These are phyloP conservation scores for Thamnidium elegans DNA, from an alignment of 192 early-diverging fungal species.

Conservation along the genomic window DNA sequence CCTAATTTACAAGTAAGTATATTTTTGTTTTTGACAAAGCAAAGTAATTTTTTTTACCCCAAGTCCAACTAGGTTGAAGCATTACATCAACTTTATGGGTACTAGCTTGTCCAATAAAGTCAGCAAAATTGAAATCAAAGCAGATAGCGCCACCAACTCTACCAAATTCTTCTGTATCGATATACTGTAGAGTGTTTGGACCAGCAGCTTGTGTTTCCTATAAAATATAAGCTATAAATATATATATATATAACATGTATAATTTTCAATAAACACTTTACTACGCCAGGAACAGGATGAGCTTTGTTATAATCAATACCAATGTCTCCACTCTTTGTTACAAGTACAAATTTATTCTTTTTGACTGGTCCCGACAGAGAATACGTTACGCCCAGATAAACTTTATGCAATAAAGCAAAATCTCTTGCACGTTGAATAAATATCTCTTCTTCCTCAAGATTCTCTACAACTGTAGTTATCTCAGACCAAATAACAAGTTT, in stretches of 20 bases:
- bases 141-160: constrained; percentile 43
- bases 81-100: constrained; percentile 40
- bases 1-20: background rate
- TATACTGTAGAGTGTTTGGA: constrained; percentile 29
- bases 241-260: background rate
- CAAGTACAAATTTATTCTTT: constrained; percentile 40
- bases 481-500: constrained; percentile 25
- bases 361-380: constrained; percentile 8
- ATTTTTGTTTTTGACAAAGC: background rate
- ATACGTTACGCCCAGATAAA: constrained; percentile 13
- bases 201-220: constrained; percentile 35
- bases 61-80: constrained; percentile 48
- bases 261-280: background rate
- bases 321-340: constrained; percentile 30
- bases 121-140: constrained; percentile 47
- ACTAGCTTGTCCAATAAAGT: constrained; percentile 42
- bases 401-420: constrained; percentile 1
- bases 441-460: constrained; percentile 1
- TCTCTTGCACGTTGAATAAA: constrained; percentile 1
- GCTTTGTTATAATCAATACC: constrained; percentile 44
- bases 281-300: constrained; percentile 40
- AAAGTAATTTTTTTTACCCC: constrained; percentile 20
- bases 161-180: constrained; percentile 37
- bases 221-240: background rate
- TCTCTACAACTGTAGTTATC: background rate